These are phyloP conservation scores for Septoria linicola DNA, from an alignment of 2,329 filamentous ascomycete species.

Conservation along the genomic window DNA sequence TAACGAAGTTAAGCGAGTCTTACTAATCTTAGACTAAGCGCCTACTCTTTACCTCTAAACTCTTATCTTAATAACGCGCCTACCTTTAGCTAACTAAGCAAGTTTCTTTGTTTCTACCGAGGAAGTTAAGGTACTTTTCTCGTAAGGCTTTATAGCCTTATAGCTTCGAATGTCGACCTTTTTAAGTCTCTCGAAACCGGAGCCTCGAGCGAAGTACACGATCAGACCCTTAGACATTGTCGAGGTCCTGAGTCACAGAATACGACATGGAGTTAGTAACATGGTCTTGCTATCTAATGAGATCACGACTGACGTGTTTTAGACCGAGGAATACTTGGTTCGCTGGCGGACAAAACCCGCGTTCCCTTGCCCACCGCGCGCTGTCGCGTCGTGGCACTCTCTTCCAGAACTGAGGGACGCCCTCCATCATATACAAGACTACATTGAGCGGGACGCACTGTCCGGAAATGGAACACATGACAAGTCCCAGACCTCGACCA, in stretches of 20 bases:
- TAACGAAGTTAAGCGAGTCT: background rate
- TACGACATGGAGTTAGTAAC: conserved; percentile 31
- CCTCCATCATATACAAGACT: conserved; percentile 45
- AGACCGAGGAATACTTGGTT: conserved; percentile 47
- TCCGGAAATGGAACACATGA: conserved; percentile 21
- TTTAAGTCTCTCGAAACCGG: conserved; percentile 7
- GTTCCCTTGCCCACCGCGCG: conserved; percentile 18
- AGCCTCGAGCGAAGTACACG: conserved; percentile 27
- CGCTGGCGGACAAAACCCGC: conserved; percentile 38
- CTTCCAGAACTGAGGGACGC: conserved; percentile 42
- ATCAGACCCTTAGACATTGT: conserved; percentile 27
- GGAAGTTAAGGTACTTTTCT: background rate
- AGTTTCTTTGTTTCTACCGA: too few species aligned
- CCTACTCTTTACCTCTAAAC: conserved; percentile 5
- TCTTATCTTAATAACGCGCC: background rate
- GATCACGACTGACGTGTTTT: background rate
- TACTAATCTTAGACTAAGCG: conserved; percentile 4
- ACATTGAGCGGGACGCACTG: conserved; percentile 34
- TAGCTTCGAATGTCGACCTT: conserved; percentile 11
- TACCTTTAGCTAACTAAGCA: background rate
- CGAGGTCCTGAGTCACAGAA: conserved; percentile 33
- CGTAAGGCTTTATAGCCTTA: background rate
- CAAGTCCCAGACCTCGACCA: too few species aligned
- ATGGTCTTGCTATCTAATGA: too few species aligned
- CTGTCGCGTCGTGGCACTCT: conserved; percentile 46